Conservation (phyloP, 371 early-diverging fungal species). For the Parasitella parasitica region DNA sequence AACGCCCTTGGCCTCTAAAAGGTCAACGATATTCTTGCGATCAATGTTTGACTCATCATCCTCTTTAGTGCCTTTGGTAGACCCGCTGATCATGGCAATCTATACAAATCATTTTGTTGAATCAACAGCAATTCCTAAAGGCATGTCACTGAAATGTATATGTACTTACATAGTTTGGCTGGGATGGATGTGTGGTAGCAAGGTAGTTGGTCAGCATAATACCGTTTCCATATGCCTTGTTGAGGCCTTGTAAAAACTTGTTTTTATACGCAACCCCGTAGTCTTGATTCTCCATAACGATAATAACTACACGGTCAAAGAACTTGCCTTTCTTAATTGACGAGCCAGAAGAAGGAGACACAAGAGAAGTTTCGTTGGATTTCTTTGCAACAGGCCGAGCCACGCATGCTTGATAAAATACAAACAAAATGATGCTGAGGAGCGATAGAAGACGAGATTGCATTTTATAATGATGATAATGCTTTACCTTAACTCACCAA, state of each 20-base stretch:
- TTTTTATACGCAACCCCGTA: constrained; percentile 37
- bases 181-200: constrained; percentile 42
- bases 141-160: constrained; percentile 29
- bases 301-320: constrained; percentile 49
- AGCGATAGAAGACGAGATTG: neutral
- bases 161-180: constrained; percentile 48
- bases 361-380: neutral
- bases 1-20: constrained; percentile 58
- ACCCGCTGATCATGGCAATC: constrained; percentile 48
- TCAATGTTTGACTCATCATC: constrained; percentile 42
- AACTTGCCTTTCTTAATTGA: constrained; percentile 19
- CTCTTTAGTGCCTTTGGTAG: constrained; percentile 43
- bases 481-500: neutral
- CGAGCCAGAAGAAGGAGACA: neutral
- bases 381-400: neutral
- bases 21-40: constrained; percentile 55
- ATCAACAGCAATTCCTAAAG: too few relatives aligned
- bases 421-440: neutral
- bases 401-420: neutral
- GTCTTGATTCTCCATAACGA: constrained; percentile 54
- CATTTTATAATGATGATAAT: neutral
- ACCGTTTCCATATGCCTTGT: constrained; percentile 23
- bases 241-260: constrained; percentile 32
- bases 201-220: constrained; percentile 36
- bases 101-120: too few relatives aligned